Evolutionary conservation across 192 early-diverging fungal genomes (phyloP), one percentile per base, ranked within the genome.

Genomic region (Linnemannia zychae): DNA sequence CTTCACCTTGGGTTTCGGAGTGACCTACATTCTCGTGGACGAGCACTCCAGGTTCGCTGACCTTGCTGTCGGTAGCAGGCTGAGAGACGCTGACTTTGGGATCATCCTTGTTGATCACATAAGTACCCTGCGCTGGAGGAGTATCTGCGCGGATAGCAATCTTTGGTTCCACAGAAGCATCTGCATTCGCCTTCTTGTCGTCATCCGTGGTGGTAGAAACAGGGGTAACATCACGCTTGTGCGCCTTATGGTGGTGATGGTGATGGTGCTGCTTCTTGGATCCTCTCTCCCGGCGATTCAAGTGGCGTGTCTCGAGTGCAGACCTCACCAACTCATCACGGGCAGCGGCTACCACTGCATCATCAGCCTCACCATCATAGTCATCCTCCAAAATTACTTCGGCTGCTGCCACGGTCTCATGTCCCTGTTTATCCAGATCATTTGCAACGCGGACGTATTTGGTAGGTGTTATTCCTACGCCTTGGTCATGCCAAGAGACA

Each of bases 401-500:
- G n/a, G n/a, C n/a, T n/a, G n/a, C 66, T 2, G 40, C 71, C n/a
- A 53, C 36, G n/a, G 50, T 18, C 60, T 70, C 67, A 44, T 3
- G 40, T 44, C 9, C 40, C 4, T 38, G 18, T 5, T 77, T 38
- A 18, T 33, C 37, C 22, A 77, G 68, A 44, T 83, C 81, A 44
- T 83, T 74, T 1, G 73, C 16, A 34, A 77, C 47, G 7, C 47
- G 50, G 20, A 83, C 74, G 38, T 83, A 74, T 11, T 83, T 75
- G 4, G 67, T 24, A 16, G 81, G 75, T 0, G 71, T 12, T 16
- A 38, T 20, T 24, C 72, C 52, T 22, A 78, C 40, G 13, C 67
- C 82, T 13, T 37, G 76, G 36, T 84, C 76, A 6, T 36, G 7
- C 34, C 78, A 75, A 0, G 82, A 84, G 9, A 84, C 82, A 53